Evolutionary conservation across 371 early-diverging fungal species (phyloP).

Genomic region (Mycotypha africana): DNA sequence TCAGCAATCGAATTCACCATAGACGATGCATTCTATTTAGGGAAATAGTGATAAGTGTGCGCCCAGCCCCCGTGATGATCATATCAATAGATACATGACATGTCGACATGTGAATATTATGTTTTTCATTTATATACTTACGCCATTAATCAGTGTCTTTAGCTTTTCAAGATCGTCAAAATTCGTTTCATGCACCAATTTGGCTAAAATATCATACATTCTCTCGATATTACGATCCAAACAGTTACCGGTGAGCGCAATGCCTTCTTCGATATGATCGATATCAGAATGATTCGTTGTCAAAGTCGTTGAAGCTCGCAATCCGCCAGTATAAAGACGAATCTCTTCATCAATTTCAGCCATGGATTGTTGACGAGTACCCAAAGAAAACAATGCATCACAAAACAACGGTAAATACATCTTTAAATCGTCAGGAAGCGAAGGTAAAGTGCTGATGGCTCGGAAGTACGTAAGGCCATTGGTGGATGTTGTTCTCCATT

Average conservation of each 20-base stretch:
- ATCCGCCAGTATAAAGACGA: slow-evolving; percentile 81
- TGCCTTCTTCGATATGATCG: slow-evolving; percentile 52
- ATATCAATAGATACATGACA: slow-evolving; percentile 1
- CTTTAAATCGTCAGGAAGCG: slow-evolving; percentile 61
- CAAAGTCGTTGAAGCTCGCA: slow-evolving; percentile 62
- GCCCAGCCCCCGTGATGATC: not conserved
- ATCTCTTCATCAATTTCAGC: slow-evolving; percentile 87
- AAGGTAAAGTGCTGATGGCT: slow-evolving; percentile 58
- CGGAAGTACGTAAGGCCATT: slow-evolving; percentile 92
- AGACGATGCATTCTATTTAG: slow-evolving; percentile 53
- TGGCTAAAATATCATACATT: slow-evolving; percentile 70
- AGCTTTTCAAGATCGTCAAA: slow-evolving; percentile 73
- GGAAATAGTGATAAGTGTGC: not conserved
- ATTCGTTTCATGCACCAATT: slow-evolving; percentile 68
- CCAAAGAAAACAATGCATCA: slow-evolving; percentile 80
- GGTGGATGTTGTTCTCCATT: slow-evolving; percentile 78
- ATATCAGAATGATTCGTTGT: slow-evolving; percentile 63
- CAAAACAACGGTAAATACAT: slow-evolving; percentile 77
- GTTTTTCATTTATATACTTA: slow-evolving; percentile 27
- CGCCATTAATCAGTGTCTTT: slow-evolving; percentile 67
- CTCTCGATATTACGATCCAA: slow-evolving; percentile 70
- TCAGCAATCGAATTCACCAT: slow-evolving; percentile 80
- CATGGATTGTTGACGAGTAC: slow-evolving; percentile 71
- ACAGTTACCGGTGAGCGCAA: slow-evolving; percentile 57
- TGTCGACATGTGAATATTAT: not conserved